Base-by-base conservation (phyloP, 495 filamentous ascomycete genomes). In the Penicilliopsis zonata region DNA sequence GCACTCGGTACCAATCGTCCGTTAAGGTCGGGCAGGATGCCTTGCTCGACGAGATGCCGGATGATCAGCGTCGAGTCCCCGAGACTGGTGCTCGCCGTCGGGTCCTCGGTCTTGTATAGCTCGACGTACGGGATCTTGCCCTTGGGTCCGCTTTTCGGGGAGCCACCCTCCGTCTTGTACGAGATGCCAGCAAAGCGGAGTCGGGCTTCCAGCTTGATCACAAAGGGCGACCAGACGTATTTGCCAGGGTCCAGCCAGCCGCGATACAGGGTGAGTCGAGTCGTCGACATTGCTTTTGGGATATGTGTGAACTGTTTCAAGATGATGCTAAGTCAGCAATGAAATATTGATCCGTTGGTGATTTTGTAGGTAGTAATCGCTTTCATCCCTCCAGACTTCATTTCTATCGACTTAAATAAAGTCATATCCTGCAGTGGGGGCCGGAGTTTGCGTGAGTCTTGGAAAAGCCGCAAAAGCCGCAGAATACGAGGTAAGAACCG, bases 221-320 rank as follows among this genome's bases (percentile, higher is more conserved):
- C 73, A 42, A 76, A 80, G 13, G 77, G 74, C 0, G 76, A 80
- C 72, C 72, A 76, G 34, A 63, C 58, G 41, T 78, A 65, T 27
- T 30, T 38, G 3, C 49, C 47, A 3, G 37, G 19, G 9, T 42
- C 40, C 20, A 50, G 47, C 41, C 61, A 73, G 16, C 70, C 70
- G 8, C 74, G 67, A 55, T 63, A 76, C 43, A 79, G 37, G 17
- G 55, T 69, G 34, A 72, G 15, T 13, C 18, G n/a, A n/a, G n/a
- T n/a, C n/a, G n/a, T n/a, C n/a, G n/a, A n/a, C n/a, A n/a, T n/a
- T n/a, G n/a, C n/a, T n/a, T n/a, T n/a, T n/a, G n/a, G n/a, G n/a
- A n/a, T n/a, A n/a, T n/a, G n/a, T n/a, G n/a, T n/a, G n/a, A n/a
- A n/a, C n/a, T n/a, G n/a, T n/a, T n/a, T n/a, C n/a, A n/a, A n/a